Conservation (phyloP, 768 basidiomycete species). For the Boletus subcaerulescens region DNA sequence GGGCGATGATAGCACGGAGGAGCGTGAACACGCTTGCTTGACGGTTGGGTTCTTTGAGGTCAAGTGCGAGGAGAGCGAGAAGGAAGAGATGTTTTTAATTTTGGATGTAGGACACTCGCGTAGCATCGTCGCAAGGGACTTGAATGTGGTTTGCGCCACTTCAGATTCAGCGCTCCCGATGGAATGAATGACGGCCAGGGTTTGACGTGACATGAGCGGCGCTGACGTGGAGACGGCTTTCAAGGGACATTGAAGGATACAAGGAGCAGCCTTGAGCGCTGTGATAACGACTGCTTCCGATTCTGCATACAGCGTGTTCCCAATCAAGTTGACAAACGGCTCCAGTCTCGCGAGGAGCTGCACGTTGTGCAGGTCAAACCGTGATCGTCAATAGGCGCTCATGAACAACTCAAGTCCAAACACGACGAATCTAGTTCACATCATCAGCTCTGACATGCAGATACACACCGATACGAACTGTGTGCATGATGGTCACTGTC, state of each 20-base stretch:
- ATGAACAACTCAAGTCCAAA: constrained; percentile 92
- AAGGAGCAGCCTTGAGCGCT: constrained; percentile 76
- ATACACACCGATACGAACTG: constrained; percentile 80
- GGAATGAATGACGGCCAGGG: constrained; percentile 76
- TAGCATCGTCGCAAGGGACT: constrained; percentile 81
- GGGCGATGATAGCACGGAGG: constrained; percentile 84
- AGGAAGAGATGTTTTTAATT: constrained; percentile 86
- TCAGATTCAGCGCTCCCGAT: constrained; percentile 88
- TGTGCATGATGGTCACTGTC: constrained; percentile 71
- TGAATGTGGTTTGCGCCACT: constrained; percentile 83
- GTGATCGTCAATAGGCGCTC: constrained; percentile 80
- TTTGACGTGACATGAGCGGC: constrained; percentile 80
- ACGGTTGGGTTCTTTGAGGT: constrained; percentile 84
- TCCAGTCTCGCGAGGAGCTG: constrained; percentile 80
- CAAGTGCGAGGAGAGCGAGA: constrained; percentile 81
- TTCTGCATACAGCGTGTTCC: constrained; percentile 88
- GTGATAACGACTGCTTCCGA: constrained; percentile 70
- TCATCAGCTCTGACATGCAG: not conserved
- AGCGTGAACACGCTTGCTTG: constrained; percentile 87
- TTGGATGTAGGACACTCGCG: constrained; percentile 82
- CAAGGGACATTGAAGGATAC: constrained; percentile 81
- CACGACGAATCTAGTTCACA: constrained; percentile 63
- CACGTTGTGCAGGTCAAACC: constrained; percentile 78
- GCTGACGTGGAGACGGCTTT: constrained; percentile 70
- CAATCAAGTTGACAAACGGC: constrained; percentile 81